Evolutionary conservation across 1,284 basidiomycete genomes (phyloP).

Genomic region (Ceratorhiza oryzae-sativae): DNA sequence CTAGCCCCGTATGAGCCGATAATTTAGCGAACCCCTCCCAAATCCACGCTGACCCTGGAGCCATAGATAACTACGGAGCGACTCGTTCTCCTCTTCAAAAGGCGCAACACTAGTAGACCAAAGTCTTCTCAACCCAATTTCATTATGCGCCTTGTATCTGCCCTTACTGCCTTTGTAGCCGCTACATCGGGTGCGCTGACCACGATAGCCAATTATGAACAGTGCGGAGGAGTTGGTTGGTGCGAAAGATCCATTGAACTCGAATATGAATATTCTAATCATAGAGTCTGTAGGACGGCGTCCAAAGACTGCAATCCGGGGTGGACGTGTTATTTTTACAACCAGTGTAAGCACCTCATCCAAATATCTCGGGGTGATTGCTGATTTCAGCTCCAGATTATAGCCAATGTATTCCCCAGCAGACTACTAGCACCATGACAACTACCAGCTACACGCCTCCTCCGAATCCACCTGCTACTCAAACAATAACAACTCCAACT

Average conservation of each 20-base stretch:
- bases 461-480: too few species aligned
- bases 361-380: neutral
- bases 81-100: too few species aligned
- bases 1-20: too few species aligned
- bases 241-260: neutral
- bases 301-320: neutral
- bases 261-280: neutral
- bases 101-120: too few species aligned
- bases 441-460: too few species aligned
- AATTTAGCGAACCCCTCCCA: too few species aligned
- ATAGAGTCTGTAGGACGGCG: neutral
- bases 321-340: neutral
- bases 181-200: neutral
- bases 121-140: neutral
- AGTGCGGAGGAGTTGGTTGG: conserved; percentile 7
- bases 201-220: neutral
- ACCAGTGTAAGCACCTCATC: neutral
- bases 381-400: neutral
- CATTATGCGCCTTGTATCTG: neutral
- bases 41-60: too few species aligned
- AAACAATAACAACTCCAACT: neutral
- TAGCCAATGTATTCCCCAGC: conserved; percentile 14
- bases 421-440: too few species aligned
- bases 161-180: neutral
- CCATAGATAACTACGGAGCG: too few species aligned